Conservation (phyloP, 1,284 basidiomycete species). For the Vanrija sp. region DNA sequence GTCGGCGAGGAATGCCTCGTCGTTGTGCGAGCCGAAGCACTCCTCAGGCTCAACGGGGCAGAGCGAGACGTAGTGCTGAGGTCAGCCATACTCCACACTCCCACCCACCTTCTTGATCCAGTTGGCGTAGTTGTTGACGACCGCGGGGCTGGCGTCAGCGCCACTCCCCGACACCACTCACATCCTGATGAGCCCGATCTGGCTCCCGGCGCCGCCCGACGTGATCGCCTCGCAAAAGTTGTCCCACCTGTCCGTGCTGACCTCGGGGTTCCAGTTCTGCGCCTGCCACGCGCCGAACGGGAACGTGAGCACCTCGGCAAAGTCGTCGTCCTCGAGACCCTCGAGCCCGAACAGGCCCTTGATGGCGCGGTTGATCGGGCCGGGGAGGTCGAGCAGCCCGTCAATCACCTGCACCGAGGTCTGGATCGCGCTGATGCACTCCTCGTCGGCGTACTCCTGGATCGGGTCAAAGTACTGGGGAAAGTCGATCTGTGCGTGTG, state of each 20-base stretch:
- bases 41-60: constrained; percentile 63
- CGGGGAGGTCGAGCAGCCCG: constrained; percentile 53
- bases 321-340: constrained; percentile 68
- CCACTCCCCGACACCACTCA: constrained; percentile 44
- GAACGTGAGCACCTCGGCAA: constrained; percentile 62
- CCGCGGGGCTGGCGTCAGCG: constrained; percentile 35
- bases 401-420: constrained; percentile 64
- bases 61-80: constrained; percentile 58
- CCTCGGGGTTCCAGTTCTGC: constrained; percentile 69
- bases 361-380: constrained; percentile 53
- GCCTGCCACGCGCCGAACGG: constrained; percentile 55
- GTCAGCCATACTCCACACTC: background rate
- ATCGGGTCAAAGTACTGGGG: constrained; percentile 77
- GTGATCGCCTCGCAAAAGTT: constrained; percentile 64
- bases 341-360: constrained; percentile 71
- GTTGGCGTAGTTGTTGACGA: constrained; percentile 68
- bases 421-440: constrained; percentile 67
- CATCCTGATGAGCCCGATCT: constrained; percentile 33
- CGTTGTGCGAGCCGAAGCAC: constrained; percentile 83
- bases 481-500: constrained; percentile 54
- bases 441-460: constrained; percentile 64
- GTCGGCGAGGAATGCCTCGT: constrained; percentile 60
- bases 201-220: constrained; percentile 28
- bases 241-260: constrained; percentile 34
- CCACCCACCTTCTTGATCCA: constrained; percentile 64